Base-by-base conservation (phyloP, 768 basidiomycete genomes). In the Gautieria morchelliformis region DNA sequence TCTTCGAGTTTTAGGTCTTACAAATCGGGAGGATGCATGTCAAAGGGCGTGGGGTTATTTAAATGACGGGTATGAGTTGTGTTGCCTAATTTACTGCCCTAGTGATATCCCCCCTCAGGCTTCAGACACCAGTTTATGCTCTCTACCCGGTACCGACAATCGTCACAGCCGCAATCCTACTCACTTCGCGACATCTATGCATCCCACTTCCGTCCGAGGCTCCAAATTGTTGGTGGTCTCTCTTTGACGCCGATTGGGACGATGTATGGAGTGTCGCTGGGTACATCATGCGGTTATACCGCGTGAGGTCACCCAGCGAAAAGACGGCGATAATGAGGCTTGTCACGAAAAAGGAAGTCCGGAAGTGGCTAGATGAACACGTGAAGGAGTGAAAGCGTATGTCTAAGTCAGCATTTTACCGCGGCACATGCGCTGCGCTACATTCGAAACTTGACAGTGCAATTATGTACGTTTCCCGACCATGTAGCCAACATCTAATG, bases 41-140 rank as follows among this genome's bases (percentile, higher is more conserved):
- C 78, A 82, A 24, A 76, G 73, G 58, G 91, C 93, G 20, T 99
- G 96, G 96, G 91, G 91, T 0, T 96, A 90, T 64, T 75, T 97
- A 20, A 99, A 98, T 63, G 96, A 98, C 68, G 88, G 89, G 94
- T 95, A 66, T 67, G 90, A 81, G 17, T 27, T 20, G 14, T 22
- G 7, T 19, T 6, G n/a, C 44, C 33, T 61, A 53, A 47, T 53
- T 58, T 27, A 40, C 40, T 52, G 35, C 35, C 51, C 55, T 42
- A 58, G 15, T 33, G 39, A 45, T 54, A 49, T 61, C 49, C 47
- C 35, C 35, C 50, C 14, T 42, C 62, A 98, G 95, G 33, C 76
- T 96, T 22, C 94, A 96, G 72, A 95, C 96, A 0, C 90, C 93
- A 0, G 86, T 93, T 0, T 96, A 95, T 66, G 87, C 91, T 0